These are phyloP conservation scores for Tricholoma matsutake DNA, from an alignment of 768 basidiomycete genomes.

Conservation along the genomic window DNA sequence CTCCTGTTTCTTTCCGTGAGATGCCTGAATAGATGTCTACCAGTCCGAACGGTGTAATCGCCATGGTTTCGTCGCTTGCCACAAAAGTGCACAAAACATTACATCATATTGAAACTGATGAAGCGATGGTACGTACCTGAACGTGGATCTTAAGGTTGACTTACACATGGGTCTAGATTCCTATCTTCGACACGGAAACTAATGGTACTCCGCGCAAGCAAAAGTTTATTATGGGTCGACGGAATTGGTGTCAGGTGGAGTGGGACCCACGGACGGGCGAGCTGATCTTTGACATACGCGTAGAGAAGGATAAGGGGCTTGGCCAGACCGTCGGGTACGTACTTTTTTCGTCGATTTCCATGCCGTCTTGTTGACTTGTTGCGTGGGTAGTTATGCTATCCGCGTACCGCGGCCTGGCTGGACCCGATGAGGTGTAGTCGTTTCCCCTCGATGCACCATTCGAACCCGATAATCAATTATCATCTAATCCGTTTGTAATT, in stretches of 20 bases:
- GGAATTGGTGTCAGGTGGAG: constrained; percentile 82
- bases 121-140: constrained; percentile 61
- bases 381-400: constrained; percentile 17
- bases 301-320: constrained; percentile 80
- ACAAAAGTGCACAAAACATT: constrained; percentile 84
- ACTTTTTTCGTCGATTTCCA: background rate
- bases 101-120: constrained; percentile 80
- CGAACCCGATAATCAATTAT: background rate
- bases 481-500: background rate
- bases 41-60: constrained; percentile 70
- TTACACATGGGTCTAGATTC: constrained; percentile 43
- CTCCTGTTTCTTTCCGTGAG: background rate
- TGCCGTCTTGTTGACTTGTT: background rate
- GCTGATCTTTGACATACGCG: constrained; percentile 76
- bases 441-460: background rate
- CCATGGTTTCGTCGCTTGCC: constrained; percentile 77
- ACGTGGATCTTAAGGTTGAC: background rate
- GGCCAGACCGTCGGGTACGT: constrained; percentile 80
- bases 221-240: constrained; percentile 79
- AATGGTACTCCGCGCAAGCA: constrained; percentile 74
- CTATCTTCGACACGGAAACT: constrained; percentile 74
- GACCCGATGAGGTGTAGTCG: constrained; percentile 7
- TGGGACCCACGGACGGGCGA: constrained; percentile 59
- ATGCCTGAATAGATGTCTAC: background rate
- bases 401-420: constrained; percentile 23